Evolutionary conservation across 164 flowering plant species (phyloP).

Genomic region (Dillenia turbinata): DNA sequence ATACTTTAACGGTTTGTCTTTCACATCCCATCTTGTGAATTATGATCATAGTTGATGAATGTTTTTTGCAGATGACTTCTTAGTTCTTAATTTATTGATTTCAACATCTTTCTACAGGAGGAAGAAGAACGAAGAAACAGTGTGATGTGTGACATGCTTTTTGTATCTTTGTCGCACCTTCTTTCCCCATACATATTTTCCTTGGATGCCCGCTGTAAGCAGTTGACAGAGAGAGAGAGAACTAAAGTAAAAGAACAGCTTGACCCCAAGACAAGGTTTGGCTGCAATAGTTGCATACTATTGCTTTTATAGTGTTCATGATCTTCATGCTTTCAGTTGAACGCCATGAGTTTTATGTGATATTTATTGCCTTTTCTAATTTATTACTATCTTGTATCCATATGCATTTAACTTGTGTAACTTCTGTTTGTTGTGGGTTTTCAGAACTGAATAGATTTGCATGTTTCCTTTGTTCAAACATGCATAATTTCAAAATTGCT

Average conservation of each 20-base stretch:
- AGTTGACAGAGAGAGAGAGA: constrained; percentile 52
- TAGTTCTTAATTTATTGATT: not conserved
- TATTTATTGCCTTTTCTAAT: too few relatives aligned
- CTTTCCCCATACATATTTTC: constrained; percentile 80
- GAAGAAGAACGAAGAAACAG: constrained; percentile 91
- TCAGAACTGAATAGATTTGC: too few relatives aligned
- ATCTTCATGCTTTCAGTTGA: too few relatives aligned
- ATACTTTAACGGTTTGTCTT: constrained; percentile 68
- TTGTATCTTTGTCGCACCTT: constrained; percentile 68
- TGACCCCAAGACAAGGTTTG: constrained; percentile 77
- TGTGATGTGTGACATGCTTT: constrained; percentile 83
- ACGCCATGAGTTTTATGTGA: too few relatives aligned
- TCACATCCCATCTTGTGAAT: not conserved
- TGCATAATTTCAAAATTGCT: too few relatives aligned
- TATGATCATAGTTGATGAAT: too few relatives aligned
- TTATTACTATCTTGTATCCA: too few relatives aligned
- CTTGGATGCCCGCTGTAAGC: constrained; percentile 68
- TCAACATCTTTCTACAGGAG: constrained; percentile 39
- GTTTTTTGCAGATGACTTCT: too few relatives aligned
- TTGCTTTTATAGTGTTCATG: too few relatives aligned
- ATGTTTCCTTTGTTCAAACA: too few relatives aligned
- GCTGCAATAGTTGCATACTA: not conserved
- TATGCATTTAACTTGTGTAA: too few relatives aligned
- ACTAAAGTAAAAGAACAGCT: constrained; percentile 52
- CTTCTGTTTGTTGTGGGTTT: not conserved